A percentile compares a stretch with the other conserved stretches of the same genome.
These are phyloP conservation scores for Centrapalus pauciflorus DNA, from an alignment of 129 eudicot genomes.

Conservation along the genomic window DNA sequence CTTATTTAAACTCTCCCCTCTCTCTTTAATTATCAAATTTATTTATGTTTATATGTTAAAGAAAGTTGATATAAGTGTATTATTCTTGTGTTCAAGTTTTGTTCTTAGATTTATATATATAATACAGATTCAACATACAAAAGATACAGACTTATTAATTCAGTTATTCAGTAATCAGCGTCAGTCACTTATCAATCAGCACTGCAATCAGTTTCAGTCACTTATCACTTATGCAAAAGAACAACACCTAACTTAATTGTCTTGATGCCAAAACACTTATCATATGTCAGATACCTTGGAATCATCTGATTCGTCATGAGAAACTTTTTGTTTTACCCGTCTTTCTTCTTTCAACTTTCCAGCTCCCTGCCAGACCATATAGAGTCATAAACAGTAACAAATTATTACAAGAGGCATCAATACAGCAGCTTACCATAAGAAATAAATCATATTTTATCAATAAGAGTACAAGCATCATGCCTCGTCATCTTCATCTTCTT, in stretches of 20 bases:
- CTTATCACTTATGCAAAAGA: no score
- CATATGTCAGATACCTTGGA: slow-evolving; percentile 56
- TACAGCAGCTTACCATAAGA: slow-evolving; percentile 34
- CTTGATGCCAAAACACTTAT: background rate
- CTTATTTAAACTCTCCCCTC: no score
- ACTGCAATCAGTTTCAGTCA: no score
- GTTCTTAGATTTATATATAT: no score
- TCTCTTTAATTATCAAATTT: no score
- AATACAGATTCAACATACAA: no score
- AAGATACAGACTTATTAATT: no score
- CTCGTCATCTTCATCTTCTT: slow-evolving; percentile 79
- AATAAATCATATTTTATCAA: slow-evolving; percentile 25
- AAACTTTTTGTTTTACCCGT: slow-evolving; percentile 46
- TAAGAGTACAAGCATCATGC: slow-evolving; percentile 46
- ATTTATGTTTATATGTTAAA: no score
- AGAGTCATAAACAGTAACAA: slow-evolving; percentile 35
- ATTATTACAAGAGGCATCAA: slow-evolving; percentile 24
- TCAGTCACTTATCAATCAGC: no score
- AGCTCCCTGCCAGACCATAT: slow-evolving; percentile 45
- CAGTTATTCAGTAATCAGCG: no score
- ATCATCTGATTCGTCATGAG: slow-evolving; percentile 48
- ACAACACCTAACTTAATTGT: background rate
- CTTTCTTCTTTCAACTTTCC: slow-evolving; percentile 41
- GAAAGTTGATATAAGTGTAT: no score
- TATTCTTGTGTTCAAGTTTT: no score